phyloP scores from a whole-genome alignment of 169 alveolate genomes.

The Perkinsus marinus region DNA sequence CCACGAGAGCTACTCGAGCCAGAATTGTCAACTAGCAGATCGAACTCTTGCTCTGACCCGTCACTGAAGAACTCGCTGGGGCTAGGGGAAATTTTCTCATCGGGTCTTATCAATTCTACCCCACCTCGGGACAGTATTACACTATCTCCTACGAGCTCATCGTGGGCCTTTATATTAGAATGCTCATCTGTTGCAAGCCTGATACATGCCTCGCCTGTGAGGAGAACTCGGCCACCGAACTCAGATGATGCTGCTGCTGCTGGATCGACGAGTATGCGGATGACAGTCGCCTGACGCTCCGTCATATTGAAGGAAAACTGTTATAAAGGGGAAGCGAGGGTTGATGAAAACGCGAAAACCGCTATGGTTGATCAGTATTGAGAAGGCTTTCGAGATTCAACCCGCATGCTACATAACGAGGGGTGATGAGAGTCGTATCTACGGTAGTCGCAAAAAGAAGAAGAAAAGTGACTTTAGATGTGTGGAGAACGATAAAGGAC shows the following conservation, averaged over 20 bases:
- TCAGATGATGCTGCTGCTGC: too few relatives aligned
- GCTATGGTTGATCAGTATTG: background rate
- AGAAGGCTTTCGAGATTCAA: background rate
- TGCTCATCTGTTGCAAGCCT: background rate
- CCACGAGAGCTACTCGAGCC: background rate
- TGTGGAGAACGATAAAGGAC: too few relatives aligned
- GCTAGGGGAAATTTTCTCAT: background rate
- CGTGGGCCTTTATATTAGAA: background rate
- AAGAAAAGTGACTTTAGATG: too few relatives aligned
- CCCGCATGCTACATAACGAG: too few relatives aligned
- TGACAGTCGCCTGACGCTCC: background rate
- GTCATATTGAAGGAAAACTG: too few relatives aligned
- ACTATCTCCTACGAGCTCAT: background rate
- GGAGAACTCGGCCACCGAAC: too few relatives aligned
- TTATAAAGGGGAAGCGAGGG: background rate
- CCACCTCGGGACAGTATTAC: background rate
- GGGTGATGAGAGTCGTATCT: too few relatives aligned
- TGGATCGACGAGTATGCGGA: background rate
- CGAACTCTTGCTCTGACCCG: background rate
- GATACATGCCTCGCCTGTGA: background rate
- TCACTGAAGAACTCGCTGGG: background rate
- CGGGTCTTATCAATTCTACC: background rate
- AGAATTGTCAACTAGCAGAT: background rate
- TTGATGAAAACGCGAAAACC: background rate
- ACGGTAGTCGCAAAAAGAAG: too few relatives aligned